Base-by-base conservation (phyloP, 2,329 filamentous ascomycete genomes). In the Akanthomyces lecanii region DNA sequence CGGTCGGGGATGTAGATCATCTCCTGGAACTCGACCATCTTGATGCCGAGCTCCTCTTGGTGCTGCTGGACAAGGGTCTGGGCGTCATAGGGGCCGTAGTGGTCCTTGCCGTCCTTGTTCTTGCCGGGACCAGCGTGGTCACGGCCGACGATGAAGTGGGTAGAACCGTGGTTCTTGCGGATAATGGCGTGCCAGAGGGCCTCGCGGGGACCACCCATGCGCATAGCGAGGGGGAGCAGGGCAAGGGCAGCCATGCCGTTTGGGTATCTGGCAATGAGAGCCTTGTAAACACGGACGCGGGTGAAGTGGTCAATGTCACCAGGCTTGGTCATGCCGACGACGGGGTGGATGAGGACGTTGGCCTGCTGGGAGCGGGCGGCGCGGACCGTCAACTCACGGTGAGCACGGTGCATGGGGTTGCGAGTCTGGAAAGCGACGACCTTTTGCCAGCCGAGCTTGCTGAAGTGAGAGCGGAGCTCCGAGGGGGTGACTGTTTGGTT, bases 281-380 rank as follows among this genome's bases (percentile, higher is more conserved):
- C 94, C 85, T 98, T 91, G 86, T 99, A 99, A 72, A 97, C 95
- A 74, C 95, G 92, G 71, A 99, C 95, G 76, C 95, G 92, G 72
- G 95, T 99, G 83, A 99, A 99, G 85, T 99, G 95, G 80, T 99
- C 95, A 75, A 99, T 99, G 78, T 99, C 95, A 77, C 95, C 95
- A 64, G 95, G 95, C 85, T 99, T 99, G 76, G 95, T 99, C 73
- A 99, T 86, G 75, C 95, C 95, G 68, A 99, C 95, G 67, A 99
- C 95, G 65, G 95, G 95, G 82, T 99, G 95, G 77, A 99, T 99
- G 73, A 99, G 89, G 69, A 99, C 95, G 76, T 99, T 99, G 77
- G 95, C 95, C 78, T 97, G 93, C 78, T 96, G 91, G 63, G 90
- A 90, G 72, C 95, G 94, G 68, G 95, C 95, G 69, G 95, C 95